Percentiles rank a stretch among this genome's conserved stretches.
Evolutionary conservation across 2,329 filamentous ascomycete species (phyloP).

Genomic region (Biscogniauxia mediterranea): DNA sequence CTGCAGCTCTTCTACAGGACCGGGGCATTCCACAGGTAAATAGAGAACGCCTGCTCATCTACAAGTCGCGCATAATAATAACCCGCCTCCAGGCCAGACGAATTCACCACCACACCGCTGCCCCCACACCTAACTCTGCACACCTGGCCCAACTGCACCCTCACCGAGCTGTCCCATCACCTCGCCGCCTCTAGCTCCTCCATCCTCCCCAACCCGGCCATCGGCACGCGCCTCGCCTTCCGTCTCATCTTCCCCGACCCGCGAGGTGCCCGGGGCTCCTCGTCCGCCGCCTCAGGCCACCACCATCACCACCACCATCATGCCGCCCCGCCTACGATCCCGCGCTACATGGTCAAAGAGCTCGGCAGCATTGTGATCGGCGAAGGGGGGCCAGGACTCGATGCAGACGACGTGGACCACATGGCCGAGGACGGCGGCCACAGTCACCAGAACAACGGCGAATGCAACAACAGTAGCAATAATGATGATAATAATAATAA

Average conservation of each 20-base stretch:
- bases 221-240: conserved; percentile 84
- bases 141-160: conserved; percentile 79
- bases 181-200: conserved; percentile 60
- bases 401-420: conserved; percentile 31
- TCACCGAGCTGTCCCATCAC: conserved; percentile 77
- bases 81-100: conserved; percentile 56
- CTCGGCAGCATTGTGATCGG: conserved; percentile 80
- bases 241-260: conserved; percentile 83
- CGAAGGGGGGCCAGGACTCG: conserved; percentile 46
- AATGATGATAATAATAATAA: conserved; percentile 31
- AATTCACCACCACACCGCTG: conserved; percentile 61
- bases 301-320: not conserved
- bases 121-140: conserved; percentile 75
- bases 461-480: conserved; percentile 30
- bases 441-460: not conserved
- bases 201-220: conserved; percentile 68
- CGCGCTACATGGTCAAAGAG: conserved; percentile 72
- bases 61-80: conserved; percentile 9
- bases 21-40: conserved; percentile 68
- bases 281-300: conserved; percentile 6
- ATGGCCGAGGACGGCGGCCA: conserved; percentile 25
- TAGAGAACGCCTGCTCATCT: conserved; percentile 8
- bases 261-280: conserved; percentile 21
- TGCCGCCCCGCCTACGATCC: conserved; percentile 30
- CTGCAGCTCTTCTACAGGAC: conserved; percentile 81